phyloP scores from a whole-genome alignment of 2,329 filamentous ascomycete species.

The Verticillium klebahnii region DNA sequence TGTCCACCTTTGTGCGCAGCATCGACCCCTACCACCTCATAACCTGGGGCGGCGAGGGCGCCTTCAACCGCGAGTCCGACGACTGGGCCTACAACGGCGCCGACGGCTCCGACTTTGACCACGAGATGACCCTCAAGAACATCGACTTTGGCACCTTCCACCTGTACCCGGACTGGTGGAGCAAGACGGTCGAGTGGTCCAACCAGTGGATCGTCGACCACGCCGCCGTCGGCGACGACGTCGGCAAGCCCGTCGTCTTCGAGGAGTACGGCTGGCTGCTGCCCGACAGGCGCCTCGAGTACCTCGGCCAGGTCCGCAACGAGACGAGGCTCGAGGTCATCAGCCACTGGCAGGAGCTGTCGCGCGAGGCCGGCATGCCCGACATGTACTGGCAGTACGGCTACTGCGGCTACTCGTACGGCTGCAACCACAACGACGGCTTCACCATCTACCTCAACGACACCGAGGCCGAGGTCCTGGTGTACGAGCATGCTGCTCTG shows the following conservation, averaged over 20 bases:
- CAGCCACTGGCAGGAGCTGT: constrained; percentile 44
- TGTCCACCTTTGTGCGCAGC: constrained; percentile 50
- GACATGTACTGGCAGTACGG: constrained; percentile 56
- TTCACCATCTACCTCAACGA: constrained; percentile 53
- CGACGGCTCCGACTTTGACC: constrained; percentile 50
- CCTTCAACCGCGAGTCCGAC: constrained; percentile 38
- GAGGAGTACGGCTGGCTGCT: constrained; percentile 54
- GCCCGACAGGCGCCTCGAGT: constrained; percentile 37
- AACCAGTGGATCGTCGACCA: constrained; percentile 52
- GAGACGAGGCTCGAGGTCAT: constrained; percentile 39
- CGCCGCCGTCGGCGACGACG: constrained; percentile 33
- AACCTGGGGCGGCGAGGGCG: constrained; percentile 55
- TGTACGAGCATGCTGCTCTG: constrained; percentile 38
- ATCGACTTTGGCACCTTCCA: constrained; percentile 54
- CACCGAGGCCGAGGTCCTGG: constrained; percentile 36
- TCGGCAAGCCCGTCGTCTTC: constrained; percentile 48
- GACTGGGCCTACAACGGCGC: constrained; percentile 42
- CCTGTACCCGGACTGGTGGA: constrained; percentile 52
- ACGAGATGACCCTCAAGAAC: constrained; percentile 39
- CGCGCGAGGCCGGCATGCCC: constrained; percentile 39
- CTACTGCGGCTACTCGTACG: constrained; percentile 42
- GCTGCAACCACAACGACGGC: constrained; percentile 49
- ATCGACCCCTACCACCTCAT: constrained; percentile 48
- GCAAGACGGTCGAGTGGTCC: constrained; percentile 46
- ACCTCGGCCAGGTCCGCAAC: constrained; percentile 35